Conservation (phyloP, 768 basidiomycete species). For the Ramaria rubella region DNA sequence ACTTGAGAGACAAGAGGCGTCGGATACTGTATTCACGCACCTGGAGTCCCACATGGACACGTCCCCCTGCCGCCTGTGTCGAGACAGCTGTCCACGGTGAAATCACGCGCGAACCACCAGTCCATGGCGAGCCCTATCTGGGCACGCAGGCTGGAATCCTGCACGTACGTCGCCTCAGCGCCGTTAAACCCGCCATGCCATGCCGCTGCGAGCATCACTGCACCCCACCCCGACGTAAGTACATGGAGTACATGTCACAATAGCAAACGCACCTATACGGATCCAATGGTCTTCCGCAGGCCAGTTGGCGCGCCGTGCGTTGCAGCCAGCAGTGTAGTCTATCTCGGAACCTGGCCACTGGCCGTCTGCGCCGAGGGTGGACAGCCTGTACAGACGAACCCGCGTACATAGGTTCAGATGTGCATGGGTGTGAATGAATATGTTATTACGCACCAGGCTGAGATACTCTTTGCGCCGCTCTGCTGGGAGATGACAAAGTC, state of each 20-base stretch:
- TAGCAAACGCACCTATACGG: slow-evolving; percentile 19
- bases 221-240: slow-evolving; percentile 1
- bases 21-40: not conserved
- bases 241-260: not conserved
- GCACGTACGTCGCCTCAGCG: slow-evolving; percentile 33
- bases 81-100: slow-evolving; percentile 46
- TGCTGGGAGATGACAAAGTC: slow-evolving; percentile 1
- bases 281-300: slow-evolving; percentile 54
- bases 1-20: not conserved
- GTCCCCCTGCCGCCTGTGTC: slow-evolving; percentile 43
- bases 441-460: not conserved
- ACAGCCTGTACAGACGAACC: slow-evolving; percentile 31
- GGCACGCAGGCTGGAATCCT: slow-evolving; percentile 33
- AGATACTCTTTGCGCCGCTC: not conserved
- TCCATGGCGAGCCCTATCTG: slow-evolving; percentile 49
- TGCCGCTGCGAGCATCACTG: slow-evolving; percentile 49
- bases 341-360: slow-evolving; percentile 52
- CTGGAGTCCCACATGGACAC: slow-evolving; percentile 53
- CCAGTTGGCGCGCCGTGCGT: slow-evolving; percentile 61
- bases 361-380: slow-evolving; percentile 35
- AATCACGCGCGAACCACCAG: slow-evolving; percentile 58
- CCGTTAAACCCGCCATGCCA: slow-evolving; percentile 46
- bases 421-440: not conserved
- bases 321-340: slow-evolving; percentile 58
- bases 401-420: not conserved